These are phyloP conservation scores for Pleochaeta shiraiana DNA, from an alignment of 2,329 filamentous ascomycete species.

Conservation along the genomic window DNA sequence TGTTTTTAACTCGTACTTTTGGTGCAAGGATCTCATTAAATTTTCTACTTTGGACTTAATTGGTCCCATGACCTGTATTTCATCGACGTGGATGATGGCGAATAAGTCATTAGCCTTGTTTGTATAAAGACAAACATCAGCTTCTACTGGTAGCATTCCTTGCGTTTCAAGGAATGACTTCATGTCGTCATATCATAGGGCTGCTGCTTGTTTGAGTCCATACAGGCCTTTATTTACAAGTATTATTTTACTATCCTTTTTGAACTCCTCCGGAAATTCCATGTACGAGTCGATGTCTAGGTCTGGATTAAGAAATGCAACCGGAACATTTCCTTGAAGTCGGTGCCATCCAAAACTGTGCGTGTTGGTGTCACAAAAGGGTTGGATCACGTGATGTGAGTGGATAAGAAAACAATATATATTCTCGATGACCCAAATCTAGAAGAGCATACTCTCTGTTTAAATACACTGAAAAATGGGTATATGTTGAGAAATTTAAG, in stretches of 20 bases:
- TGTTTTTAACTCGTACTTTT: not conserved
- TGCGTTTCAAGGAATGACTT: no score
- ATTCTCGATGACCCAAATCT: not conserved
- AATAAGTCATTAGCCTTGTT: not conserved
- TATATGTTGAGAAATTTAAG: no score
- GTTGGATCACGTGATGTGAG: not conserved
- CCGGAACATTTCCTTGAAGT: not conserved
- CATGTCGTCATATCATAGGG: no score
- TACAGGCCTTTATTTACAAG: not conserved
- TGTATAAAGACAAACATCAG: not conserved
- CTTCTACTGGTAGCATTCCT: not conserved
- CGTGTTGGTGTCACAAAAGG: no score
- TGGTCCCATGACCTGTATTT: not conserved
- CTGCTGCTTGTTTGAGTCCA: not conserved
- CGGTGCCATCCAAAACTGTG: not conserved
- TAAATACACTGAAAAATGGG: not conserved
- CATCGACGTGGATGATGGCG: not conserved
- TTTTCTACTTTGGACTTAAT: not conserved
- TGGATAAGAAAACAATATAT: not conserved
- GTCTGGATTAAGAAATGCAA: not conserved
- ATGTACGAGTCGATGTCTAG: constrained; percentile 1
- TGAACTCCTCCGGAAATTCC: not conserved
- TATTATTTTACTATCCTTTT: not conserved
- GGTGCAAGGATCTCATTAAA: not conserved
- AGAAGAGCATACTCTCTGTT: not conserved